Evolutionary conservation across 1,284 basidiomycete genomes (phyloP), one percentile per base, ranked within the genome.

Genomic region (Trametes versicolor): DNA sequence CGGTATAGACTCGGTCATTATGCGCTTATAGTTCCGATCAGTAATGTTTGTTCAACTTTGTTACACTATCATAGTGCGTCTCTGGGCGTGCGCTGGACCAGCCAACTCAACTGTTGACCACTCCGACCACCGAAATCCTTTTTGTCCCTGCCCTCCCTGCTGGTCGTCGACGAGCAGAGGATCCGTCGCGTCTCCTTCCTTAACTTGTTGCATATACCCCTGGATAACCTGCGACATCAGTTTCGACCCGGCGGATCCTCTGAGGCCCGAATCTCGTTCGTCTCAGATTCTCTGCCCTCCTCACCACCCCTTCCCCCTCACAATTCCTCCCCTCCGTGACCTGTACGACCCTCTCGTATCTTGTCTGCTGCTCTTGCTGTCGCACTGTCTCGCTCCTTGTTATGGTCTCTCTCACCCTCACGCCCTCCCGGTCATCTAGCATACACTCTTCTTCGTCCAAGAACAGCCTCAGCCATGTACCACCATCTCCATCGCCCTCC

Each of bases 201-300:
- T 69, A 75, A 77, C 76, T 78, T 76, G 76, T 75, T 77, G 77
- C 77, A 71, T 78, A 82, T 81, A 80, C 80, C 79, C 79, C 50
- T 60, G 69, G 56, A 69, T 69, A 70, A 74, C 74, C 81, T 75
- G 78, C 77, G 76, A 78, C 78, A 78, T 76, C 71, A 81, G 78
- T 76, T 79, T 73, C 61, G 79, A 81, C 82, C 78, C 81, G 83
- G 79, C 84, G 84, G 83, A 83, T 85, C 82, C 81, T 83, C 83
- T 74, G 67, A 72, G 67, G 65, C 71, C 60, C 58, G 62, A 67
- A 57, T 67, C 63, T 64, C 59, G 47, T 50, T 49, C 57, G 59
- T 56, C 66, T 55, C 63, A 51, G 65, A 64, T 67, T 60, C 62
- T 51, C 57, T 65, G 61, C 57, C 54, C 54, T 49, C 58, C 37